These are phyloP conservation scores for Penicillium concentricum DNA, from an alignment of 2,329 filamentous ascomycete species.

Conservation along the genomic window DNA sequence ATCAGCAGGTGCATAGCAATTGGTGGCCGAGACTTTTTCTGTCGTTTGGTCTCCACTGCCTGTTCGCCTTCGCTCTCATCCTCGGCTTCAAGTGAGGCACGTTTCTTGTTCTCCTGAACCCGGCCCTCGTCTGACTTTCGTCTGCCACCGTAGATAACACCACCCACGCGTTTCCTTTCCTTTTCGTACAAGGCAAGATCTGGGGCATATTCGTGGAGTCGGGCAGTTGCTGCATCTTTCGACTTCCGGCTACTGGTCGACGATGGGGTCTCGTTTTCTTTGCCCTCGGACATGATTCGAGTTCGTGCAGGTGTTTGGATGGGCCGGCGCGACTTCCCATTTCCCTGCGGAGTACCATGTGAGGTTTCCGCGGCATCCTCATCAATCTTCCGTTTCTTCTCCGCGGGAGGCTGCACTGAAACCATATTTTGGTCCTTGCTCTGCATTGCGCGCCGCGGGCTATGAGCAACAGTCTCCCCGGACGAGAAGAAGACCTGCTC, in stretches of 20 bases:
- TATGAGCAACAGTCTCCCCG: slow-evolving; percentile 23
- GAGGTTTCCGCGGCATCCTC: slow-evolving; percentile 18
- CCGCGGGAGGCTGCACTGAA: slow-evolving; percentile 22
- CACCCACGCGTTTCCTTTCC: slow-evolving; percentile 79
- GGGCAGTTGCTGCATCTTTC: slow-evolving; percentile 78
- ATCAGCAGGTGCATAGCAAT: slow-evolving; percentile 74
- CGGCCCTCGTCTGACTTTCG: slow-evolving; percentile 46
- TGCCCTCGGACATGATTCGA: slow-evolving; percentile 58
- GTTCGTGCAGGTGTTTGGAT: slow-evolving; percentile 55
- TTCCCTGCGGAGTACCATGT: slow-evolving; percentile 27
- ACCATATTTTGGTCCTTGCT: slow-evolving; percentile 36
- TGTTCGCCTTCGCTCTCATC: slow-evolving; percentile 54
- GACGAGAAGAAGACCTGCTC: slow-evolving; percentile 66
- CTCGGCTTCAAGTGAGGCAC: slow-evolving; percentile 46
- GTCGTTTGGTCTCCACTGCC: slow-evolving; percentile 60
- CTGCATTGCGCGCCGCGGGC: slow-evolving; percentile 34
- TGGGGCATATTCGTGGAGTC: slow-evolving; percentile 71
- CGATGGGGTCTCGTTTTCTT: slow-evolving; percentile 81
- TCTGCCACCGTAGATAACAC: slow-evolving; percentile 60
- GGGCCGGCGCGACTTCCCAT: slow-evolving; percentile 29
- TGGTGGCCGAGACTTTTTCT: slow-evolving; percentile 61
- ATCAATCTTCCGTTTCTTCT: slow-evolving; percentile 21
- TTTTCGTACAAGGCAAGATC: slow-evolving; percentile 92
- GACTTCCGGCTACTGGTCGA: slow-evolving; percentile 78
- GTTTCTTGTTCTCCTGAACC: slow-evolving; percentile 41